These are phyloP conservation scores for Dioszegia hungarica DNA, from an alignment of 768 basidiomycete species.

Conservation along the genomic window DNA sequence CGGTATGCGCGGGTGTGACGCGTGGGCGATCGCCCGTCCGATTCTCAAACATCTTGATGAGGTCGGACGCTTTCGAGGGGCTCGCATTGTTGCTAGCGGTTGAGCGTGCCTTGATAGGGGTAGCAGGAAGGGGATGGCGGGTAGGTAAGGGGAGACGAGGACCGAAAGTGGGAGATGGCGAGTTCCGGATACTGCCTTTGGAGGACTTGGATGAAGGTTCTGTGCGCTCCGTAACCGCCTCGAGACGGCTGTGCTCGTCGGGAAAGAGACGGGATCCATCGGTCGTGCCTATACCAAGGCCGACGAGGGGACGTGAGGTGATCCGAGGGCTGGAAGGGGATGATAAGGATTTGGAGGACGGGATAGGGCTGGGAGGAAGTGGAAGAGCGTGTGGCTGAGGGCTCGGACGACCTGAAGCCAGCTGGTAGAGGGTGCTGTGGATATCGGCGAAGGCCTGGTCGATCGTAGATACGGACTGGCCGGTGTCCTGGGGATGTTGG, in stretches of 20 bases:
- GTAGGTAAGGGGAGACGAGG: neutral
- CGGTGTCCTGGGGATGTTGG: conserved; percentile 23
- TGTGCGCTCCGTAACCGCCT: conserved; percentile 31
- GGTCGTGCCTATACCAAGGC: conserved; percentile 7
- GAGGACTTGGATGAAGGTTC: conserved; percentile 19
- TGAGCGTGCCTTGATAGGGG: conserved; percentile 21
- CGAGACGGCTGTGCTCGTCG: conserved; percentile 12
- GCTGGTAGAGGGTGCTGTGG: conserved; percentile 31
- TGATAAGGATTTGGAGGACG: neutral
- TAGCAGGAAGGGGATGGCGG: conserved; percentile 28
- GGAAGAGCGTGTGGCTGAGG: conserved; percentile 4
- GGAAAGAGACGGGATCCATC: conserved; percentile 9
- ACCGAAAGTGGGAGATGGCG: conserved; percentile 3
- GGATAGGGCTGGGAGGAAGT: conserved; percentile 1
- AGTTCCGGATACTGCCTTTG: neutral
- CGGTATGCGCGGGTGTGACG: conserved; percentile 2
- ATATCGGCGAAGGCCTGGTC: conserved; percentile 42
- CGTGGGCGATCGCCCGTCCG: neutral
- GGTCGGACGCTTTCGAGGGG: conserved; percentile 35
- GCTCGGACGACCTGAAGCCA: conserved; percentile 12
- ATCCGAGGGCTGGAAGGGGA: neutral
- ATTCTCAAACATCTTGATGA: conserved; percentile 39
- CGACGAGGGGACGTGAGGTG: conserved; percentile 10
- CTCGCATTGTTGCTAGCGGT: conserved; percentile 12
- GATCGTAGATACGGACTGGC: conserved; percentile 32